Percentiles rank a stretch among this genome's conserved stretches.
These are phyloP conservation scores for Aspergillus haitiensis DNA, from an alignment of 495 filamentous ascomycete species.

Conservation along the genomic window DNA sequence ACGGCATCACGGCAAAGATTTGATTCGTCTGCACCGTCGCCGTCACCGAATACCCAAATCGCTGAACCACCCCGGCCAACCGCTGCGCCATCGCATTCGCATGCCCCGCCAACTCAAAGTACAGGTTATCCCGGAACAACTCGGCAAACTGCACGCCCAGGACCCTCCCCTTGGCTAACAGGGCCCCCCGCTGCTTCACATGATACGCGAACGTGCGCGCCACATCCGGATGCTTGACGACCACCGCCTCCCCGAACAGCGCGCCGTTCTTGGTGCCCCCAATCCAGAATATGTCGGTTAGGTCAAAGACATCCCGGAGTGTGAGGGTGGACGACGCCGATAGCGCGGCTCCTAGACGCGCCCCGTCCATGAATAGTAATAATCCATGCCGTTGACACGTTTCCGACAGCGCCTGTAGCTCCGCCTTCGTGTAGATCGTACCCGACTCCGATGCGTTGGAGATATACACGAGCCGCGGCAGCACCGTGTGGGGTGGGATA, in stretches of 20 bases:
- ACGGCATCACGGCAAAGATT: background rate
- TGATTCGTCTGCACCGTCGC: background rate
- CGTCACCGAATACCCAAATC: background rate
- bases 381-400: background rate
- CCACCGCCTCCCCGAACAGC: slow-evolving; percentile 29
- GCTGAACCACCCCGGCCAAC: background rate
- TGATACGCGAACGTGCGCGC: background rate
- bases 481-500: background rate
- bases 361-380: background rate
- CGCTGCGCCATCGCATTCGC: background rate
- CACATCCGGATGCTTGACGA: background rate
- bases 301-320: background rate
- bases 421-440: background rate
- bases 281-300: slow-evolving; percentile 49
- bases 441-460: background rate
- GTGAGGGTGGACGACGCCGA: too few species aligned
- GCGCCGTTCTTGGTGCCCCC: slow-evolving; percentile 48
- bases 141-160: background rate
- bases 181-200: background rate
- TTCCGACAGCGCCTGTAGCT: background rate
- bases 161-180: background rate
- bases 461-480: background rate
- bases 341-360: background rate
- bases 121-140: background rate
- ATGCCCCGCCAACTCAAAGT: background rate